Conservation (phyloP, 1,284 basidiomycete species). For the Tremellales sp. region DNA sequence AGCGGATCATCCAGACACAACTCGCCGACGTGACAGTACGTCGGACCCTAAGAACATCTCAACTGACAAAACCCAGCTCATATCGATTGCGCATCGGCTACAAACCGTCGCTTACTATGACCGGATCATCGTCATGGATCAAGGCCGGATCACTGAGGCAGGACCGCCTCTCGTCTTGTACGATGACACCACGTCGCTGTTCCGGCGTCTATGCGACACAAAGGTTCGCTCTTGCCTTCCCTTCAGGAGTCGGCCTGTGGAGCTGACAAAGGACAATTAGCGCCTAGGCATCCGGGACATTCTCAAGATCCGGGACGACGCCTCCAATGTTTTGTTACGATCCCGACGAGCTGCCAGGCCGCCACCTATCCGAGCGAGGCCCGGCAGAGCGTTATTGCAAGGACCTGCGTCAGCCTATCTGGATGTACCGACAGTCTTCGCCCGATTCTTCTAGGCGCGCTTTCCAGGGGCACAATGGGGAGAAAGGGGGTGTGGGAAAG, state of each 20-base stretch:
- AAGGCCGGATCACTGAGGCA: constrained; percentile 31
- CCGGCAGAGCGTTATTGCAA: neutral
- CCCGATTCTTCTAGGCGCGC: neutral
- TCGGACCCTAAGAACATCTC: neutral
- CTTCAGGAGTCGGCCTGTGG: too few species aligned
- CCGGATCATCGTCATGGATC: constrained; percentile 44
- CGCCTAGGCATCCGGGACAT: constrained; percentile 1
- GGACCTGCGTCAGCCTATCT: neutral
- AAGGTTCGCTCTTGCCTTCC: constrained; percentile 1
- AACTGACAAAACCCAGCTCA: constrained; percentile 40
- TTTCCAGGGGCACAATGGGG: too few species aligned
- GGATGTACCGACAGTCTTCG: neutral
- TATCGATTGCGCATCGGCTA: constrained; percentile 70
- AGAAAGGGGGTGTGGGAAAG: too few species aligned
- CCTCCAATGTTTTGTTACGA: neutral
- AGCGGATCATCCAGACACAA: constrained; percentile 67
- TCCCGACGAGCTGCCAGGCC: neutral
- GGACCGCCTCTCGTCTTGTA: constrained; percentile 13
- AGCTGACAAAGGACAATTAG: too few species aligned
- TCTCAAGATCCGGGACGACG: constrained; percentile 2
- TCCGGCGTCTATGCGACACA: constrained; percentile 7
- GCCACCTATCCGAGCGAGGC: neutral
- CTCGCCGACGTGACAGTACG: constrained; percentile 51
- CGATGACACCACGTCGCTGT: constrained; percentile 7
- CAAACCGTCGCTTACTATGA: constrained; percentile 60